These are phyloP conservation scores for Cyberlindnera maritima DNA, from an alignment of 805 yeast species.

Conservation along the genomic window DNA sequence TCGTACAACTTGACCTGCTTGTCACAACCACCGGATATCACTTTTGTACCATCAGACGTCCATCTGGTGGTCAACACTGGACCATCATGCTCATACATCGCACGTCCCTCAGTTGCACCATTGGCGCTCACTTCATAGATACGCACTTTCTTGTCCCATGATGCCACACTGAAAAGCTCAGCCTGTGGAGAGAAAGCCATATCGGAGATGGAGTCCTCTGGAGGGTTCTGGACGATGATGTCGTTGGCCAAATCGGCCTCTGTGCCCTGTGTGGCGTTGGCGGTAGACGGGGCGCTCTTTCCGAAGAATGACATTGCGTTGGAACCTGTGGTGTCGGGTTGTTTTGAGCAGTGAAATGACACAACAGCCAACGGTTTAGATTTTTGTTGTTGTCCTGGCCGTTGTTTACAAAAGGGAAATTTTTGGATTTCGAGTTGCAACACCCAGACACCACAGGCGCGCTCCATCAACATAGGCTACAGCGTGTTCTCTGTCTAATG, in stretches of 20 bases:
- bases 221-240: conserved; percentile 68
- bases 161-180: conserved; percentile 73
- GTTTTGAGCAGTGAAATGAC: neutral
- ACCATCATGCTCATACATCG: conserved; percentile 83
- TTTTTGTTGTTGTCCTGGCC: neutral
- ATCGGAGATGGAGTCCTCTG: conserved; percentile 89
- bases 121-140: conserved; percentile 78
- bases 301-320: conserved; percentile 38
- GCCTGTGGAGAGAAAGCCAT: conserved; percentile 83
- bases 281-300: conserved; percentile 25
- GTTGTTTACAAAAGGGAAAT: conserved; percentile 1
- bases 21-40: conserved; percentile 88
- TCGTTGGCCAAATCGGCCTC: conserved; percentile 61
- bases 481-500: neutral
- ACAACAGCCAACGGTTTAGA: neutral
- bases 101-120: conserved; percentile 85
- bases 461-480: neutral
- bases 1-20: conserved; percentile 84
- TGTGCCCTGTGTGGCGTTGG: conserved; percentile 22
- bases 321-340: neutral
- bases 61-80: conserved; percentile 84
- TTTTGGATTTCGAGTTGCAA: neutral
- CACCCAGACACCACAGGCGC: conserved; percentile 1
- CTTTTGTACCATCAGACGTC: conserved; percentile 83
- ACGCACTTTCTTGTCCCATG: conserved; percentile 95